Base-by-base conservation (phyloP, 306 rosid genomes). In the Dryas alaskensis region DNA sequence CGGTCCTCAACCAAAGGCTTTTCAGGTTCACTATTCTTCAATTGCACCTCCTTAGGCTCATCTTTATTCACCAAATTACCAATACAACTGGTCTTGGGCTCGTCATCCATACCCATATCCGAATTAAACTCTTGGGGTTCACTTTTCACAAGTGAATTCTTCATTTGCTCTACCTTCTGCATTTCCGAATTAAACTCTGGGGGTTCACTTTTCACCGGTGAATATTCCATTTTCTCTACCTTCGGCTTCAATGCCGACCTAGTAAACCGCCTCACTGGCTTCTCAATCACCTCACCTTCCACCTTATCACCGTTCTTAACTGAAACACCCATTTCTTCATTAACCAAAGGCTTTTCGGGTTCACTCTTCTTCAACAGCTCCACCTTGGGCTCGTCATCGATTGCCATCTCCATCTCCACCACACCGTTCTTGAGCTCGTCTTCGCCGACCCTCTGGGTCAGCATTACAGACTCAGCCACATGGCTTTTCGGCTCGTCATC, bases 401-500 rank as follows among this genome's bases (percentile, higher is more conserved):
- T 19, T 6, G 67, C 67, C 17, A 55, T 12, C 16, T 66, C 78
- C 53, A 40, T 12, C 16, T 66, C 78, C 53, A 40, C 65, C 19
- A 19, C 58, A 37, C 49, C 60, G 8, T 52, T 65, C 76, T 71
- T 77, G 8, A 72, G 65, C 42, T 81, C 83, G 40, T 84, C 81
- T 54, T 67, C 72, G 31, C 48, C 8, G 37, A 7, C 48, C 52
- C 44, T 75, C 19, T 42, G 64, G 47, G 13, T 45, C 5, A 4
- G 37, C 49, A 25, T 31, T 31, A 31, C 60, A 58, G 70, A 67
- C 60, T 80, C 84, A 9, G 65, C 82, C 8, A 49, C 73, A 3
- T 61, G 78, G 58, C 80, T 84, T 76, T 79, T 89, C 0, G 87
- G 91, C 66, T 86, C 95, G 7, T 92, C 97, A 9, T 91, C 97